These are phyloP conservation scores for Chaetomium cochliodes DNA, from an alignment of 495 filamentous ascomycete genomes.

Conservation along the genomic window DNA sequence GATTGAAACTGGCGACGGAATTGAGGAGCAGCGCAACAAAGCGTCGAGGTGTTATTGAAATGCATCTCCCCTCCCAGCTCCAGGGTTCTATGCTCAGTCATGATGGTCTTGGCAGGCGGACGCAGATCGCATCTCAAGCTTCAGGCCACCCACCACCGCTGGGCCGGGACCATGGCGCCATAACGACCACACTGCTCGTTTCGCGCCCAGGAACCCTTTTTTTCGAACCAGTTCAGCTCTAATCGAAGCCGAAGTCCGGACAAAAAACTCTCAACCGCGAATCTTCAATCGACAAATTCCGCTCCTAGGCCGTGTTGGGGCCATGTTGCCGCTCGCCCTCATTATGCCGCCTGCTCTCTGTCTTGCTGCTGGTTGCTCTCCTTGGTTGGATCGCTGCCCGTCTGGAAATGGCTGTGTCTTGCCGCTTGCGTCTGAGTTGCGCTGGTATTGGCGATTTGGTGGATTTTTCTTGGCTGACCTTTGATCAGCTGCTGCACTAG, in stretches of 20 bases:
- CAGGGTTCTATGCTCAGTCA: constrained; percentile 1
- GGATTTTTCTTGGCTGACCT: constrained; percentile 15
- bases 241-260: constrained; percentile 4
- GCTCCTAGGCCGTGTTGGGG: background rate
- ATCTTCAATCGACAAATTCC: background rate
- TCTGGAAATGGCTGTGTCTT: constrained; percentile 5
- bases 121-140: constrained; percentile 9
- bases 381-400: background rate
- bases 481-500: constrained; percentile 19
- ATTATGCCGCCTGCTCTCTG: background rate
- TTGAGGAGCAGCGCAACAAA: background rate
- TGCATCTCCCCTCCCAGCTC: background rate
- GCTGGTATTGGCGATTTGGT: background rate
- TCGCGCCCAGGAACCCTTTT: background rate
- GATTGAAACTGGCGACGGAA: background rate
- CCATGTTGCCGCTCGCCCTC: constrained; percentile 9
- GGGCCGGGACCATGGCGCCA: background rate
- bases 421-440: background rate
- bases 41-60: background rate
- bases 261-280: background rate
- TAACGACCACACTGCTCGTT: background rate
- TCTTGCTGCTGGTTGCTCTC: constrained; percentile 22
- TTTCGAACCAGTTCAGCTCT: constrained; percentile 1
- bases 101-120: constrained; percentile 6
- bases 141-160: background rate